Percentiles rank a stretch among this genome's conserved stretches.
Conservation (phyloP, 2,329 filamentous ascomycete genomes). For the Fusarium sp. region DNA sequence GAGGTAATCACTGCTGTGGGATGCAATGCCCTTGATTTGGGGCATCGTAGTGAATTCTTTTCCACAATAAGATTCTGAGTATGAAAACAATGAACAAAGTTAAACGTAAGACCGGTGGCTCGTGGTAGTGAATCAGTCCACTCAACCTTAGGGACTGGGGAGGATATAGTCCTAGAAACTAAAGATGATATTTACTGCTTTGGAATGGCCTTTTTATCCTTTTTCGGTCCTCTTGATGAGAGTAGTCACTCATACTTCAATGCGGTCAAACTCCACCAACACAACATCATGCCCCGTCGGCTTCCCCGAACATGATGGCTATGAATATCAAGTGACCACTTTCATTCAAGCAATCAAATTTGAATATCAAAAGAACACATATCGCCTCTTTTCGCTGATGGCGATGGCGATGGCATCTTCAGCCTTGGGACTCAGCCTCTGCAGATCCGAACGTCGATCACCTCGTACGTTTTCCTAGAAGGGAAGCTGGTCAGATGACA, state of each 20-base stretch:
- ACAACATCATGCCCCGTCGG: not conserved
- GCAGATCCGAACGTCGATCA: not conserved
- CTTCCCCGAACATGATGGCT: not conserved
- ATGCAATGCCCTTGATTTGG: not conserved
- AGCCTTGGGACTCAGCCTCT: not conserved
- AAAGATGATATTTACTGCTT: not conserved
- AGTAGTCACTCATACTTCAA: not conserved
- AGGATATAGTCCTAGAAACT: not conserved
- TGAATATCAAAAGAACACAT: not conserved
- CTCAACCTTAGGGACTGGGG: not conserved
- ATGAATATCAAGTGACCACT: not conserved
- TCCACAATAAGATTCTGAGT: no score
- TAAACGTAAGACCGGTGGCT: not conserved
- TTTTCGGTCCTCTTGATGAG: fast-evolving
- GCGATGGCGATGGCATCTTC: not conserved
- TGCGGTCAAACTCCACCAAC: not conserved
- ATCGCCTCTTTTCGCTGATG: not conserved
- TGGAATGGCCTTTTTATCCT: not conserved
- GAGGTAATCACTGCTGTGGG: not conserved
- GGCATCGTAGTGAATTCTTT: not conserved
- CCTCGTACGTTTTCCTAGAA: not conserved
- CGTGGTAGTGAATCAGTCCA: no score
- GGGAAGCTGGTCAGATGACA: not conserved
- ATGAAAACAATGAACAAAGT: not conserved
- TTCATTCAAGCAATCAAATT: not conserved